phyloP scores from a whole-genome alignment of 2,329 filamentous ascomycete genomes.

The Ophiostoma himal-ulmi region DNA sequence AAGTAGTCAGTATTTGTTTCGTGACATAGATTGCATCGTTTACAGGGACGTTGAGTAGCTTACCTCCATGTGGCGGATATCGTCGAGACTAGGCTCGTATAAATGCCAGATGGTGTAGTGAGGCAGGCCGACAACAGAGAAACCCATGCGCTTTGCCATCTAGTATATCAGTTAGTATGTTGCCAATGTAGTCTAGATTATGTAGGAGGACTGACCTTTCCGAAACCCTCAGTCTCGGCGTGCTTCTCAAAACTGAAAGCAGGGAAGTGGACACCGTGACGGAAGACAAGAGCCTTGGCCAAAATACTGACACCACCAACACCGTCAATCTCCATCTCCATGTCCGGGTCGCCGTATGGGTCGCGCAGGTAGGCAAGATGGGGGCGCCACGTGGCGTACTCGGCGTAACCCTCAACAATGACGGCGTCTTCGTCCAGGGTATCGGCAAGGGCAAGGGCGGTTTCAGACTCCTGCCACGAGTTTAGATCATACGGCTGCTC shows the following conservation, averaged over 20 bases:
- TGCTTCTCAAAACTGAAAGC: slow-evolving; percentile 99
- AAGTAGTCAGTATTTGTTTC: slow-evolving; percentile 32
- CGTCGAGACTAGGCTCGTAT: slow-evolving; percentile 97
- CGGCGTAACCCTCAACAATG: slow-evolving; percentile 96
- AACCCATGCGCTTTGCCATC: slow-evolving; percentile 97
- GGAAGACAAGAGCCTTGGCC: slow-evolving; percentile 92
- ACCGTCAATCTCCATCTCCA: slow-evolving; percentile 99
- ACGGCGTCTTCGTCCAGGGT: slow-evolving; percentile 96
- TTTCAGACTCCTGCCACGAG: slow-evolving; percentile 99
- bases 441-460: slow-evolving; percentile 84
- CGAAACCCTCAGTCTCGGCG: slow-evolving; percentile 96
- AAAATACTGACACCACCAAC: slow-evolving; percentile 96
- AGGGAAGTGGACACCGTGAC: slow-evolving; percentile 91
- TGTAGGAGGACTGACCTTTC: slow-evolving; percentile 63
- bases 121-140: slow-evolving; percentile 88
- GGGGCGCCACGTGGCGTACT: slow-evolving; percentile 96
- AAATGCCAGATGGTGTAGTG: slow-evolving; percentile 99
- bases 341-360: slow-evolving; percentile 94
- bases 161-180: slow-evolving; percentile 34
- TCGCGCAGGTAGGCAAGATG: slow-evolving; percentile 95
- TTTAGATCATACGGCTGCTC: slow-evolving; percentile 98
- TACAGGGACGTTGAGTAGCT: slow-evolving; percentile 36
- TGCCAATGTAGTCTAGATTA: slow-evolving; percentile 17
- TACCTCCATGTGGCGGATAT: slow-evolving; percentile 86
- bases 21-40: not conserved